Evolutionary conservation across 2,329 filamentous ascomycete genomes (phyloP), one percentile per base, ranked within the genome.

Genomic region (Aspergillus pseudoglaucus): DNA sequence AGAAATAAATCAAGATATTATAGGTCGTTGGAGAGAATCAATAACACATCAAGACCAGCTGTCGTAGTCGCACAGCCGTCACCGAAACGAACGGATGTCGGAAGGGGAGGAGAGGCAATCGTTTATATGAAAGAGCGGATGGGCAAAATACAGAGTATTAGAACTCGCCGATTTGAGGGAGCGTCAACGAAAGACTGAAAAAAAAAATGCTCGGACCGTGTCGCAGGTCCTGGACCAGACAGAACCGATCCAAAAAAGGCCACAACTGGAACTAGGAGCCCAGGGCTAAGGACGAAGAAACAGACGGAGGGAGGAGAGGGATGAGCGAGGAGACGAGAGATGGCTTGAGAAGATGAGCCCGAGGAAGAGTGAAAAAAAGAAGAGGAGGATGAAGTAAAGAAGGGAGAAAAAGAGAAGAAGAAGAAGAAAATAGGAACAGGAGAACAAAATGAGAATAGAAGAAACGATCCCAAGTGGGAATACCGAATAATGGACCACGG

Each of bases 101-200:
- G 32, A 22, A 20, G 22, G 42, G 20, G 32, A 23, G 9, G 6
- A n/a, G 12, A 25, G 44, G 14, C 25, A 10, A 10, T 30, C 9
- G 10, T 30, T 30, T 30, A 30, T 30, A 17, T 32, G 42, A 60
- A 59, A 45, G 58, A 60, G 50, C 48, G 58, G 46, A 54, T 49
- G 49, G 53, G 53, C 51, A 44, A 50, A 50, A 49, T 50, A 43
- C 43, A 41, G 35, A 45, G 23, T 23, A 43, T 41, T 43, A 39
- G 23, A 25, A 47, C 22, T 14, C 2, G 37, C 8, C 37, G 15
- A 18, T 39, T 12, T 10, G 10, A 18, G 15, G 2, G 12, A 22
- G 9, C 52, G 51, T 58, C 59, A 67, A 66, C 60, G 63, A 67
- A 58, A 63, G 64, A 58, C 62, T 61, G 60, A 59, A 51, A 30